phyloP scores from a whole-genome alignment of 2,329 filamentous ascomycete species.

The Thermothelomyces thermophilus region DNA sequence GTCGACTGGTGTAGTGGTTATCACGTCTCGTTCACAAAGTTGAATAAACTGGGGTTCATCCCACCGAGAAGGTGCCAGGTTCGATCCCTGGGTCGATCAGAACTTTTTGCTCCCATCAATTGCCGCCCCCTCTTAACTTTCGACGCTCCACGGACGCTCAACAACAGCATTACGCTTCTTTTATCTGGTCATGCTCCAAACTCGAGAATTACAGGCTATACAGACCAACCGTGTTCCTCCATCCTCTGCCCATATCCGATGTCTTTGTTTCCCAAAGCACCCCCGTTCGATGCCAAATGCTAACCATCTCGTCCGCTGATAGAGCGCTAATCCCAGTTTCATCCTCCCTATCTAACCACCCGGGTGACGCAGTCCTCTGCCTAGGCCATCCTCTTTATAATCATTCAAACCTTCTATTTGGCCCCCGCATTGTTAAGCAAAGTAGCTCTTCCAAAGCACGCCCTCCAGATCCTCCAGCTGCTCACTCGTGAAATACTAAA shows the following conservation, averaged over 20 bases:
- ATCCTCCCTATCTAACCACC: background rate
- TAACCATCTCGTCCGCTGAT: background rate
- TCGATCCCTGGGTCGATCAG: constrained; percentile 23
- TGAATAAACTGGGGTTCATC: constrained; percentile 11
- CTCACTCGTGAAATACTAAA: constrained; percentile 74
- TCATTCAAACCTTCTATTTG: no score
- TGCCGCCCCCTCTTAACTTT: no score
- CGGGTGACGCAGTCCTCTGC: background rate
- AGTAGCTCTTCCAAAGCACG: constrained; percentile 99
- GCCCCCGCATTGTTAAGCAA: constrained; percentile 54
- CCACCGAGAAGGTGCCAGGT: constrained; percentile 22
- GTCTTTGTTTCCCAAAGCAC: background rate
- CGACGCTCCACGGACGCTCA: no score
- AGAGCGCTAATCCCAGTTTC: background rate
- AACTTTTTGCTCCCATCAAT: background rate
- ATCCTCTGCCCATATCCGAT: background rate
- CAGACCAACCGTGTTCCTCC: no score
- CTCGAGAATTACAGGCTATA: no score
- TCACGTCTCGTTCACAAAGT: constrained; percentile 22
- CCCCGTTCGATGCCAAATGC: background rate
- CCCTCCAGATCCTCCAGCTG: constrained; percentile 93
- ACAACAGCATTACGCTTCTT: no score
- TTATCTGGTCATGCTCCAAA: no score
- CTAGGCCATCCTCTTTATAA: background rate
- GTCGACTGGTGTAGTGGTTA: constrained; percentile 23